These are phyloP conservation scores for Gastrodia elata DNA, from an alignment of 106 monocot genomes.

Conservation along the genomic window DNA sequence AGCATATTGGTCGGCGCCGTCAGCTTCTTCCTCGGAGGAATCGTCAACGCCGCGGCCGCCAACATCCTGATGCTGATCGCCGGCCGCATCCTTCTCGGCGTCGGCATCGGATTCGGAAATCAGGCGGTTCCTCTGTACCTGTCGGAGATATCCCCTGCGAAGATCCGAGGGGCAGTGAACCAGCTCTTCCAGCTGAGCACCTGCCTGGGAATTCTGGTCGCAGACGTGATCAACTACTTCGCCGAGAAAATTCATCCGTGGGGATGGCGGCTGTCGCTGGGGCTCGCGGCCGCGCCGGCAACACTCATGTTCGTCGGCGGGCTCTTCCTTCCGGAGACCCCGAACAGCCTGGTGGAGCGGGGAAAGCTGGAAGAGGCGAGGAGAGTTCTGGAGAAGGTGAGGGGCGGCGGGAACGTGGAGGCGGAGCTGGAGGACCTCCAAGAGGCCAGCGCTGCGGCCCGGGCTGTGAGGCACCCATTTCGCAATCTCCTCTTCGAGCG, in stretches of 20 bases:
- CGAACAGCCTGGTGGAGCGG: slow-evolving; percentile 48
- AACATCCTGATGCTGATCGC: slow-evolving; percentile 51
- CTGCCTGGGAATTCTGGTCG: slow-evolving; percentile 39
- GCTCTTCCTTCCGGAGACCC: slow-evolving; percentile 38
- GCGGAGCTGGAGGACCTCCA: slow-evolving; percentile 40
- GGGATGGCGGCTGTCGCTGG: slow-evolving; percentile 70
- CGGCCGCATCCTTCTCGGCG: slow-evolving; percentile 44
- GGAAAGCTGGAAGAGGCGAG: slow-evolving; percentile 37
- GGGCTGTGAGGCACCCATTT: slow-evolving; percentile 44
- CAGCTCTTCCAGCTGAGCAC: slow-evolving; percentile 56
- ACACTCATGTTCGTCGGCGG: slow-evolving; percentile 51
- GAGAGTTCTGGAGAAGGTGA: slow-evolving; percentile 20
- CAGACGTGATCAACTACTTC: slow-evolving; percentile 60
- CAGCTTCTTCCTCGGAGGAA: slow-evolving; percentile 44
- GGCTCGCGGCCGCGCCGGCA: slow-evolving; percentile 41
- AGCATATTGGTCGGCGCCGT: slow-evolving; percentile 39
- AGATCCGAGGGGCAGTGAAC: slow-evolving; percentile 51
- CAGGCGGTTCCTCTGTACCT: slow-evolving; percentile 73
- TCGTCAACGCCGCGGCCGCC: slow-evolving; percentile 32
- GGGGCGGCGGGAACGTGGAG: slow-evolving; percentile 32
- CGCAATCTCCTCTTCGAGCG: slow-evolving; percentile 33
- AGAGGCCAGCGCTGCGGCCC: slow-evolving; percentile 37
- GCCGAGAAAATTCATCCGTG: slow-evolving; percentile 47
- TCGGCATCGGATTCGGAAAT: slow-evolving; percentile 55
- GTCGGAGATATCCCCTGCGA: slow-evolving; percentile 53